Evolutionary conservation across 2,329 filamentous ascomycete species (phyloP), one percentile per base, ranked within the genome.

Genomic region (Fonsecaea erecta): DNA sequence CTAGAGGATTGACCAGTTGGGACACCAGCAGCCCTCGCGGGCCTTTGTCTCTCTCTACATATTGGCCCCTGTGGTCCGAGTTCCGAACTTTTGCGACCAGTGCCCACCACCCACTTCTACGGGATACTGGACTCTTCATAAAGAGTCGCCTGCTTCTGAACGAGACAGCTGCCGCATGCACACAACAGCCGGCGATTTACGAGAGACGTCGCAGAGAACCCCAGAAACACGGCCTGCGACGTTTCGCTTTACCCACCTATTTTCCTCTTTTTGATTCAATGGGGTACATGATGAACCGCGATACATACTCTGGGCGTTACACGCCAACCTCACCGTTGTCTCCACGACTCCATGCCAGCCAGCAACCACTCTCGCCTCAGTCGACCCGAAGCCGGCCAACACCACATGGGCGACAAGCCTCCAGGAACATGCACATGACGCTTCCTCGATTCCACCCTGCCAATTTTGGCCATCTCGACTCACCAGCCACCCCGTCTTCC

Each of bases 361-460:
- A 66, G 30, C 68, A 66, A 16, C 63, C 73, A 43, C 68, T 72
- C 52, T 77, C 79, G 2, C 75, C 77, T 16, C 77, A 78, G 64
- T 73, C 77, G 4, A 68, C 74, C 12, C 73, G 73, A 40, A 68
- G 74, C 40, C 73, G 74, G 26, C 64, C 71, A 26, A 54, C 69
- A 48, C 71, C 77, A 53, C 75, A 73, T 43, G 63, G 73, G 26
- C 63, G 76, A 60, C 79, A 80, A 68, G 69, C 75, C n/a, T 71
- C 73, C 14, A 73, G 77, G 14, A 69, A 73, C 28, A 75, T 80
- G 70, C 74, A 79, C 53, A 75, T 81, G 52, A 78, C 70, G 53
- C 73, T 82, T 18, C 80, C 80, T n/a, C 76, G 79, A 30, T 81
- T 80, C 68, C 79, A 82, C 69, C 80, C 80, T 1, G 76, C 79